These are phyloP conservation scores for Aspergillus sp. DNA, from an alignment of 2,329 filamentous ascomycete species.

Conservation along the genomic window DNA sequence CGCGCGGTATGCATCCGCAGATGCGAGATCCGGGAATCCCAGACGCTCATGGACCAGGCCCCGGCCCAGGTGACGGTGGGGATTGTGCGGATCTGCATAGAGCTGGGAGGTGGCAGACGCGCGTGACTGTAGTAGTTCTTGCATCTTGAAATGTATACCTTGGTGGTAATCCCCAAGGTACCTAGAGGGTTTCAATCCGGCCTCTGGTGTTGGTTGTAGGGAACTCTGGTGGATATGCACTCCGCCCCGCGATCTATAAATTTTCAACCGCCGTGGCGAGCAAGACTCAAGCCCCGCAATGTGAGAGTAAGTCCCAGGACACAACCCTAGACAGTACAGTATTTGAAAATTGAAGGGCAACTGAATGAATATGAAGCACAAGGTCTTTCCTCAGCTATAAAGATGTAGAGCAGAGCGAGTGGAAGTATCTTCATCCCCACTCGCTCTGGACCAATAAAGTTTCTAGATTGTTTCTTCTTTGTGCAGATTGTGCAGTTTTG, in stretches of 20 bases:
- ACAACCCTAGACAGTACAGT: background rate
- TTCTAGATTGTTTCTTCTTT: background rate
- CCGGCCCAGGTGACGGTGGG: constrained; percentile 49
- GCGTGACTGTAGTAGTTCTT: constrained; percentile 43
- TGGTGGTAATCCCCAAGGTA: background rate
- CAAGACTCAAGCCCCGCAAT: background rate
- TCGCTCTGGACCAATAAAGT: background rate
- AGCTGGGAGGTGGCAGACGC: constrained; percentile 54
- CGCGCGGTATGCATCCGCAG: constrained; percentile 85
- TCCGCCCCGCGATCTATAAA: background rate
- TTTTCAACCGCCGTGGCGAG: background rate
- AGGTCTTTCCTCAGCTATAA: background rate
- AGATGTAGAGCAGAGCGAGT: background rate
- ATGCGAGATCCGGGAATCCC: constrained; percentile 85
- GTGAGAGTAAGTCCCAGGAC: background rate
- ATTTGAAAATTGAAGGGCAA: background rate
- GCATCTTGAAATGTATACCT: constrained; percentile 15
- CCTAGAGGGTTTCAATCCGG: background rate
- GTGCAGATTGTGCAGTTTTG: background rate
- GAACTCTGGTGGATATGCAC: background rate
- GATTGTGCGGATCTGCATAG: constrained; percentile 43
- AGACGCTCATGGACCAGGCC: constrained; percentile 70
- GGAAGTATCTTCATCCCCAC: background rate
- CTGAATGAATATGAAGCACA: background rate
- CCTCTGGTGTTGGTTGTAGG: background rate